These are phyloP conservation scores for Hypoxylon rickii DNA, from an alignment of 495 filamentous ascomycete genomes.

Conservation along the genomic window DNA sequence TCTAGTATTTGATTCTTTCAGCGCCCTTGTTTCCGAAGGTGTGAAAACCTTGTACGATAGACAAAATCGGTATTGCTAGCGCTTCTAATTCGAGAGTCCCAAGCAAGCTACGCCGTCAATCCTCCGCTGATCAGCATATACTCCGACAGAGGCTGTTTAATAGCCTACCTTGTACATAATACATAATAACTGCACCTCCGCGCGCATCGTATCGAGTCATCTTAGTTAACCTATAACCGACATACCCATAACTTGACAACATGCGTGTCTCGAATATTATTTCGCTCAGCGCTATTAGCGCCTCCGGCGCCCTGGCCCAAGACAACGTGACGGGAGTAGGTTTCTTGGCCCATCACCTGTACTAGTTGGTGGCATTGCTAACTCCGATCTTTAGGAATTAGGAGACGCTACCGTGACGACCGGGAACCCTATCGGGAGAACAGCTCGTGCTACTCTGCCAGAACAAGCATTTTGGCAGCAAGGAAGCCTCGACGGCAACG, in stretches of 20 bases:
- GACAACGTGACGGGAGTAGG: conserved; percentile 41
- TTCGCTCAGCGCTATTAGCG: conserved; percentile 43
- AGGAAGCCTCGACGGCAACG: conserved; percentile 54
- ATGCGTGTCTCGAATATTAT: conserved; percentile 50
- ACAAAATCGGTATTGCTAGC: conserved; percentile 3
- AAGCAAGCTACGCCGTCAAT: conserved; percentile 3
- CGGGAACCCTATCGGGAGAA: conserved; percentile 65
- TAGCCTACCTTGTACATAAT: no score
- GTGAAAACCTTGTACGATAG: conserved; percentile 5
- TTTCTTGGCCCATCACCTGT: conserved; percentile 5
- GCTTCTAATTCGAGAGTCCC: conserved; percentile 1
- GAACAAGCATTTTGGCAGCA: conserved; percentile 52
- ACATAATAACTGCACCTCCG: conserved; percentile 7
- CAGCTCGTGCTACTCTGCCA: conserved; percentile 65
- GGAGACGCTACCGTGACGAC: conserved; percentile 60
- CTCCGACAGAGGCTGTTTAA: no score
- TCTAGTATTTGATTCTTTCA: not conserved
- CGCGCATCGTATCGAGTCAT: no score
- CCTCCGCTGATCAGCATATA: conserved; percentile 4
- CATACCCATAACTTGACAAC: conserved; percentile 20
- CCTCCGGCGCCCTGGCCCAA: conserved; percentile 49
- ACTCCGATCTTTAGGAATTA: conserved; percentile 40
- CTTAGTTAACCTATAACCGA: no score
- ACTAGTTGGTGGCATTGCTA: conserved; percentile 8
- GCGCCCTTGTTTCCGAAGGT: not conserved